Base-by-base conservation (phyloP, 2,329 filamentous ascomycete species). In the Fusarium coffeatum region DNA sequence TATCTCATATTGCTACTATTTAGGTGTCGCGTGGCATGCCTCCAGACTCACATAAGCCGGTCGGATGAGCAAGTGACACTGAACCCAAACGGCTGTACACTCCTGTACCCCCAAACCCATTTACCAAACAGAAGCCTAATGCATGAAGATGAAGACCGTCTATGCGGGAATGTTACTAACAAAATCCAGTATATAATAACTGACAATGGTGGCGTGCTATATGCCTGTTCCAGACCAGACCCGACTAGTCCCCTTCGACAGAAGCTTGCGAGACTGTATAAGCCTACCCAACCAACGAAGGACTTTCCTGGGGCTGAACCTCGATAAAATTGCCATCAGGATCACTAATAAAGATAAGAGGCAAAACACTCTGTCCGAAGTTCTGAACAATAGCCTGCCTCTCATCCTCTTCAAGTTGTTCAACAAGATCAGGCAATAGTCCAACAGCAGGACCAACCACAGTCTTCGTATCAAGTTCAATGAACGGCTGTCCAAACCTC, bases 281-380 rank as follows among this genome's bases (percentile, higher is more conserved):
- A n/a, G 8, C 34, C 27, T 27, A 55, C n/a, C 22, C 6, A 6
- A 51, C 32, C 18, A 65, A 18, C 4, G 22, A n/a, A 32, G 23
- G 10, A 4, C 32, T 47, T 4, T 65, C 60, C 8, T 59, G 32
- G 8, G 46, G 28, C 18, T 65, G 60, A 8, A 65, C 22, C 22
- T 65, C 60, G 15, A 65, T 59, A 18, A 59, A 65, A 9, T 65
- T 65, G 3, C 41, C 60, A 30, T 65, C 62, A 1, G 53, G 62
- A 5, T 65, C 62, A 18, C 42, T 10, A 3, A 65, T 9, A 37
- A 43, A 65, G 23, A 65, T 53, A 0, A 65, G 20, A 3, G 46
- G 13, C 1, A 32, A 25, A 7, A 48, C 32, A 6, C n/a, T n/a
- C 12, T 25, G 15, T 0, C 34, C 60, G 1, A 64, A 30, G 2